Conservation (phyloP, 495 filamentous ascomycete species). For the Apodospora peruviana region DNA sequence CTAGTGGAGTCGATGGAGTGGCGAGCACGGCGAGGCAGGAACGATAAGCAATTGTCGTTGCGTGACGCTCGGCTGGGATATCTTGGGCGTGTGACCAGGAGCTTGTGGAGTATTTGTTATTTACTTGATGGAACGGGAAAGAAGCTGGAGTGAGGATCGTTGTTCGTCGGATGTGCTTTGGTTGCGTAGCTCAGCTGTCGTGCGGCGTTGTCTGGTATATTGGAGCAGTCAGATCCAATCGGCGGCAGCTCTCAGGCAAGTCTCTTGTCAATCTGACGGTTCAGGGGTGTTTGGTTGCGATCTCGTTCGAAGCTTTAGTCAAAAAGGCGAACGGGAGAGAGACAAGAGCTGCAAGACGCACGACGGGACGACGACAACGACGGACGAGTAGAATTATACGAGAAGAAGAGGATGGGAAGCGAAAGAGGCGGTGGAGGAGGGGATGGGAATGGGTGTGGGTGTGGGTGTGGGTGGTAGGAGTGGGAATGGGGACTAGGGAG, state of each 20-base stretch:
- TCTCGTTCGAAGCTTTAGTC: conserved; percentile 1
- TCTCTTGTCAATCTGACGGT: too few relatives aligned
- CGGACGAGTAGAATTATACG: conserved; percentile 28
- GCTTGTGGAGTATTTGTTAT: too few relatives aligned
- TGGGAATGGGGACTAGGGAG: conserved; percentile 10
- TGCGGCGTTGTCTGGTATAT: background rate
- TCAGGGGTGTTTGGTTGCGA: background rate
- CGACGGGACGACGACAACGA: conserved; percentile 20
- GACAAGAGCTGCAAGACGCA: background rate
- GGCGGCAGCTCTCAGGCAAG: conserved; percentile 2
- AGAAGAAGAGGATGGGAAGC: conserved; percentile 13
- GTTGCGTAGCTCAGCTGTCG: too few relatives aligned
- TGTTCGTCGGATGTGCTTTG: too few relatives aligned
- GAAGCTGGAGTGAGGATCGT: too few relatives aligned
- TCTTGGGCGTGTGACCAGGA: too few relatives aligned
- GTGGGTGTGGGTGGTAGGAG: conserved; percentile 6
- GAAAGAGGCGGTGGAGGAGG: conserved; percentile 19
- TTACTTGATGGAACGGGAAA: too few relatives aligned
- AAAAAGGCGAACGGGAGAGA: conserved; percentile 1
- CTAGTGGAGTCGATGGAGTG: conserved; percentile 22
- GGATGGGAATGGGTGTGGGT: conserved; percentile 6
- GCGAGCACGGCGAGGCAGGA: conserved; percentile 5
- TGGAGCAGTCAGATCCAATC: conserved; percentile 1
- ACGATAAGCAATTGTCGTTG: background rate
- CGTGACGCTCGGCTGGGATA: background rate